A percentile compares a stretch with the other conserved stretches of the same genome.
Conservation (phyloP, 441 rosid genomes). For the Jatropha podagrica region DNA sequence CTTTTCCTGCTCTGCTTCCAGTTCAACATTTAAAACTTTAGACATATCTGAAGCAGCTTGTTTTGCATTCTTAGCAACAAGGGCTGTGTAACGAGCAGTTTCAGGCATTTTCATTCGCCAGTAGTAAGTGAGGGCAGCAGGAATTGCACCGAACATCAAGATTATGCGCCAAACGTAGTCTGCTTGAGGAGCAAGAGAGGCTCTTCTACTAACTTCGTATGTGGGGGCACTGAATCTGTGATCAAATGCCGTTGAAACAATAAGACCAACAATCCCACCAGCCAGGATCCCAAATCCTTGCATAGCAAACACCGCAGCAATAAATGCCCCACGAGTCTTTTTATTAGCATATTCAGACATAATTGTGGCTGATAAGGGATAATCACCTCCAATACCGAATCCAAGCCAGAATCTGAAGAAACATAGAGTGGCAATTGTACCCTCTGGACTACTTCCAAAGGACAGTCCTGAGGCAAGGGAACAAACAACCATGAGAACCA, state of each 20-base stretch:
- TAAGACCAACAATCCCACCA: constrained; percentile 63
- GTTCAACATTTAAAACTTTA: constrained; percentile 60
- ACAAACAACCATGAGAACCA: constrained; percentile 63
- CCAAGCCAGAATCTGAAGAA: constrained; percentile 93
- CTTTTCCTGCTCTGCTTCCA: constrained; percentile 50
- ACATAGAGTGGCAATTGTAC: constrained; percentile 58
- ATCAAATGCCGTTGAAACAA: constrained; percentile 43
- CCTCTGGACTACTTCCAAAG: constrained; percentile 41
- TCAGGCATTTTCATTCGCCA: constrained; percentile 85
- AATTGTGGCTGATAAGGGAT: constrained; percentile 78
- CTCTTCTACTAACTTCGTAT: constrained; percentile 41
- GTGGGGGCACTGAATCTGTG: constrained; percentile 41
- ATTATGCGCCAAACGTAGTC: constrained; percentile 76
- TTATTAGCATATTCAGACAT: constrained; percentile 86
- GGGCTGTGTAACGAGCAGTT: constrained; percentile 81
- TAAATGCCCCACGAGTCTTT: constrained; percentile 77
- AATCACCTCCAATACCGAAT: constrained; percentile 83
- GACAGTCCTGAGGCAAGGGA: constrained; percentile 71
- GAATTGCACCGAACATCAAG: constrained; percentile 71
- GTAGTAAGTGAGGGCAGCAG: constrained; percentile 69
- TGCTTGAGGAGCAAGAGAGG: constrained; percentile 54
- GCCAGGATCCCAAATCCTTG: constrained; percentile 80
- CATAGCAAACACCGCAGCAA: constrained; percentile 90
- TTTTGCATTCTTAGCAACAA: constrained; percentile 67
- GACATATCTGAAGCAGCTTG: constrained; percentile 75